Evolutionary conservation across 2,329 filamentous ascomycete species (phyloP).

Genomic region (Alternaria rosae): DNA sequence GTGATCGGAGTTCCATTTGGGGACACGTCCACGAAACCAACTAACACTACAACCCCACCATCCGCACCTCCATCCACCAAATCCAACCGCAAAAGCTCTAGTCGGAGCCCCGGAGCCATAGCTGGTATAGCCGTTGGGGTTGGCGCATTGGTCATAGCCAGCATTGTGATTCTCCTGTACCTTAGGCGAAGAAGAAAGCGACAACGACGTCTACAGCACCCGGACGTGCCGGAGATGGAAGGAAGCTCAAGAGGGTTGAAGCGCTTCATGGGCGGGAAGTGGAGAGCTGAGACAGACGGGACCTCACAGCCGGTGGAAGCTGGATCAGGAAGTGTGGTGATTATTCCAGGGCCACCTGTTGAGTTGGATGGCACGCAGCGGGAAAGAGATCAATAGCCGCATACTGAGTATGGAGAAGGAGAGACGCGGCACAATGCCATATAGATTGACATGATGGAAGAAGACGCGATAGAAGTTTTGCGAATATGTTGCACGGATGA

Average conservation of each 20-base stretch:
- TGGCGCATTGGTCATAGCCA: background rate
- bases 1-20: background rate
- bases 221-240: background rate
- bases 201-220: background rate
- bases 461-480: background rate
- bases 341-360: background rate
- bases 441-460: background rate
- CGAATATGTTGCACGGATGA: background rate
- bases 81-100: fast-evolving
- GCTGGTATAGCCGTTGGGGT: background rate
- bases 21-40: background rate
- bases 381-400: background rate
- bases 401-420: background rate
- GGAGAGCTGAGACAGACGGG: background rate
- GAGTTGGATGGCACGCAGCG: background rate
- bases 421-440: too few relatives aligned
- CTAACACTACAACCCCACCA: too few relatives aligned
- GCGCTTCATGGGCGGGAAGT: background rate
- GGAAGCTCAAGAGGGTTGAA: background rate
- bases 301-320: background rate
- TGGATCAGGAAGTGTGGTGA: background rate
- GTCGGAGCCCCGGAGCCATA: background rate
- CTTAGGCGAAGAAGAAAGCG: background rate
- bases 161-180: background rate
- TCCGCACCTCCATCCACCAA: fast-evolving